Conservation (phyloP, 768 basidiomycete species). For the Leccinellum rugosiceps region DNA sequence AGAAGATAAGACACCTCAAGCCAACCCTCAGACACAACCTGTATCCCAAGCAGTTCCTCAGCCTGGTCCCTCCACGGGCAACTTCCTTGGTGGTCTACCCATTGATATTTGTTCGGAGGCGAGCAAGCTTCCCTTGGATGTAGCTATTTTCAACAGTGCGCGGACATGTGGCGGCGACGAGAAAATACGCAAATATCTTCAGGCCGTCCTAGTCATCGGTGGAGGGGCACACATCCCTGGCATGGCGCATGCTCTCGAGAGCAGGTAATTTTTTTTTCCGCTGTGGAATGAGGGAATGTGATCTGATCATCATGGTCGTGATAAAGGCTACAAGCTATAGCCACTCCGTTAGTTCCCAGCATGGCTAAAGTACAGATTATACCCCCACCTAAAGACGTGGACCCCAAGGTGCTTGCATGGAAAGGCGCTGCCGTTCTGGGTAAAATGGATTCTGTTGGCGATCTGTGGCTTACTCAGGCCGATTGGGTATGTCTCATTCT, state of each 20-base stretch:
- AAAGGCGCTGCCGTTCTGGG: constrained; percentile 91
- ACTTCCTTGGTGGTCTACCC: constrained; percentile 42
- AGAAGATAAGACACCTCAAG: constrained; percentile 34
- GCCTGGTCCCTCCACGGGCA: constrained; percentile 26
- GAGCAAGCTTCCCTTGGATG: constrained; percentile 86
- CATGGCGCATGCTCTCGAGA: constrained; percentile 82
- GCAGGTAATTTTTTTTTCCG: constrained; percentile 50
- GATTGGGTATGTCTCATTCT: constrained; percentile 71
- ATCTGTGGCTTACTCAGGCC: constrained; percentile 81
- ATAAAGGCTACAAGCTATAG: constrained; percentile 68
- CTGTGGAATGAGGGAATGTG: not conserved
- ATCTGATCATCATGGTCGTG: constrained; percentile 4
- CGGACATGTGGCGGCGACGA: constrained; percentile 87
- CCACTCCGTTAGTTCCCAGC: constrained; percentile 74
- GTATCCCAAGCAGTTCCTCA: constrained; percentile 11
- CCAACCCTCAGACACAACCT: constrained; percentile 27
- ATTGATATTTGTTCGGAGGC: constrained; percentile 85
- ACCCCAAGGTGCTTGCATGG: constrained; percentile 89
- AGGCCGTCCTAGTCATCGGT: constrained; percentile 84
- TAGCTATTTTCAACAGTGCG: constrained; percentile 89
- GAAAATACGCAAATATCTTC: constrained; percentile 84
- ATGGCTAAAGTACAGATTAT: constrained; percentile 91
- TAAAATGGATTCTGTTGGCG: constrained; percentile 86
- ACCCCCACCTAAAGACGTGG: constrained; percentile 91
- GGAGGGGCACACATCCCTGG: constrained; percentile 80